phyloP scores from a whole-genome alignment of 768 basidiomycete genomes.

The Brasilioporus rufonigricans region DNA sequence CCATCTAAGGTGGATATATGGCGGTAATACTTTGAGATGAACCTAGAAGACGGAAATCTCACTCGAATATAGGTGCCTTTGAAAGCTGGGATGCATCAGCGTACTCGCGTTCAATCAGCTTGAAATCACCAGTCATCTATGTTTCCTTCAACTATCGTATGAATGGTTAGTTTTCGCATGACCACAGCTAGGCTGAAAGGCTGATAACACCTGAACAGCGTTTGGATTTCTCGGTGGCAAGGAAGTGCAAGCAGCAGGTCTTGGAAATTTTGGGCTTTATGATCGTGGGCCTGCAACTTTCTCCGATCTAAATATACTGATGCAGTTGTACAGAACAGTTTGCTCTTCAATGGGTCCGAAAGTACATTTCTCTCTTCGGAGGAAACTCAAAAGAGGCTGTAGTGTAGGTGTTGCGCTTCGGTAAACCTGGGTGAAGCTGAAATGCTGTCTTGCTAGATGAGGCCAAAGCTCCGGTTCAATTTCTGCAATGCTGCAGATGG shows the following conservation, averaged over 20 bases:
- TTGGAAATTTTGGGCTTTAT: conserved; percentile 19
- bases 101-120: conserved; percentile 11
- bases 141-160: not conserved
- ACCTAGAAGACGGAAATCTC: not conserved
- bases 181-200: not conserved
- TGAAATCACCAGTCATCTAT: not conserved
- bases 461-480: not conserved
- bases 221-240: conserved; percentile 31
- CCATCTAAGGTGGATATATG: not conserved
- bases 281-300: conserved; percentile 27
- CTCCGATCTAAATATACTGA: not conserved
- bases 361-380: not conserved
- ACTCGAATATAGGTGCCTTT: conserved; percentile 11
- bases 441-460: not conserved
- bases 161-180: not conserved
- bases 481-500: conserved; percentile 1
- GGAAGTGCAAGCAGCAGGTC: not conserved
- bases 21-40: not conserved
- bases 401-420: conserved; percentile 11
- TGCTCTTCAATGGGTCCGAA: not conserved
- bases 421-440: not conserved
- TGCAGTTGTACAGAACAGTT: not conserved
- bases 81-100: not conserved
- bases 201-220: conserved; percentile 7
- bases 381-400: not conserved